These are phyloP conservation scores for Populus tomentosa DNA, from an alignment of 441 rosid species.

Conservation along the genomic window DNA sequence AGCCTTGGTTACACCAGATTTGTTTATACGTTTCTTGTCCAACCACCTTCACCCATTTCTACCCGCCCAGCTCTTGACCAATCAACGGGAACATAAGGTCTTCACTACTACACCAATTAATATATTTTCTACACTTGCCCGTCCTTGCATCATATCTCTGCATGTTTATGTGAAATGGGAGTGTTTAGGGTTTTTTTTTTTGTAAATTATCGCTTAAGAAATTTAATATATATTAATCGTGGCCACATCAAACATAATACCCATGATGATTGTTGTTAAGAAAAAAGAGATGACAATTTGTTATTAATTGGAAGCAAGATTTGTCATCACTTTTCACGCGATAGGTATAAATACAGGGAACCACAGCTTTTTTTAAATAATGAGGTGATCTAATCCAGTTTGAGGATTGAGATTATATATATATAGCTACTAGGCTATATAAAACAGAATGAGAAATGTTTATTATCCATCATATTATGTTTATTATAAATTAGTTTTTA, in stretches of 20 bases:
- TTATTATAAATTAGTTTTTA: too few relatives aligned
- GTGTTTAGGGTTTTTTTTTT: neutral
- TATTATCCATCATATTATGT: too few relatives aligned
- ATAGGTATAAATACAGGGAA: too few relatives aligned
- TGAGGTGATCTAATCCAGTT: too few relatives aligned
- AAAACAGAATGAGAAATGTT: too few relatives aligned
- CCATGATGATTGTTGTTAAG: neutral
- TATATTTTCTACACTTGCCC: conserved; percentile 19
- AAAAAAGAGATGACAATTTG: neutral
- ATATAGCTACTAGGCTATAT: too few relatives aligned
- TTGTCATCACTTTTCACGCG: neutral
- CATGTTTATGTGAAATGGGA: neutral
- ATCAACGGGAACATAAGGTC: conserved; percentile 27
- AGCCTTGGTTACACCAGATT: conserved; percentile 28
- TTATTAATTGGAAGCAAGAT: neutral
- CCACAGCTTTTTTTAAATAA: neutral
- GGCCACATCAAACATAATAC: neutral
- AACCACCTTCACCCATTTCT: conserved; percentile 96
- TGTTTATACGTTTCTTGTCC: conserved; percentile 33
- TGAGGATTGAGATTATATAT: too few relatives aligned
- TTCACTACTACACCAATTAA: conserved; percentile 14
- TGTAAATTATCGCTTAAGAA: neutral
- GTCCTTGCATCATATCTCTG: conserved; percentile 16
- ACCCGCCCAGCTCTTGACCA: conserved; percentile 60
- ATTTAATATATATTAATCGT: neutral